phyloP scores from a whole-genome alignment of 352 stramenopile genomes.

The Pythium biforme region DNA sequence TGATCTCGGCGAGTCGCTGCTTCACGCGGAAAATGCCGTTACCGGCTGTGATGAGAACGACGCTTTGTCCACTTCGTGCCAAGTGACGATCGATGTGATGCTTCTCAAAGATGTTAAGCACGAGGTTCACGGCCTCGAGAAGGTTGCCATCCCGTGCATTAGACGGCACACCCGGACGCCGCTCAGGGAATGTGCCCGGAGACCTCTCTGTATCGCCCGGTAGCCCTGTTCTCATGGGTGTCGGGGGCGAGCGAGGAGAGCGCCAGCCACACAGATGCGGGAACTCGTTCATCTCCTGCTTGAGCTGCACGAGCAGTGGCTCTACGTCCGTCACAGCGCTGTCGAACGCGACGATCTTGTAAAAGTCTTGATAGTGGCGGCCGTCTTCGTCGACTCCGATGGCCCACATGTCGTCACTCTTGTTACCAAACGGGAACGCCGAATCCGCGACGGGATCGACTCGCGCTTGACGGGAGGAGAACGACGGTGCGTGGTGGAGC shows the following conservation, averaged over 20 bases:
- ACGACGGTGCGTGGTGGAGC: slow-evolving; percentile 9
- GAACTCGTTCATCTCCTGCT: slow-evolving; percentile 77
- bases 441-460: slow-evolving; percentile 34
- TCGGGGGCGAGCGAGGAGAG: slow-evolving; percentile 27
- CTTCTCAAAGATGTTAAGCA: slow-evolving; percentile 98
- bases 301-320: slow-evolving; percentile 66
- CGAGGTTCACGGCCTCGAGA: slow-evolving; percentile 98
- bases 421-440: slow-evolving; percentile 61
- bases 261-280: slow-evolving; percentile 67
- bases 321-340: slow-evolving; percentile 67
- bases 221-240: neutral
- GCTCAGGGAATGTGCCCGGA: slow-evolving; percentile 4
- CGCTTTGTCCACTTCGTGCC: slow-evolving; percentile 93
- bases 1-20: slow-evolving; percentile 94
- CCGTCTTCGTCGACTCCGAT: slow-evolving; percentile 77
- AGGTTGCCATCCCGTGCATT: slow-evolving; percentile 91
- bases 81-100: slow-evolving; percentile 98
- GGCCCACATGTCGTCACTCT: slow-evolving; percentile 53
- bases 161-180: slow-evolving; percentile 51
- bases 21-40: slow-evolving; percentile 97
- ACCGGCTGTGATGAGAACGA: slow-evolving; percentile 95
- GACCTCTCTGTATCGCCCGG: slow-evolving; percentile 12
- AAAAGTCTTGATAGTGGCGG: slow-evolving; percentile 83
- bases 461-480: neutral
- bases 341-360: slow-evolving; percentile 82